Percentiles rank a stretch among this genome's conserved stretches.
phyloP scores from a whole-genome alignment of 345 rosid species.

The Rhizophora mangle region DNA sequence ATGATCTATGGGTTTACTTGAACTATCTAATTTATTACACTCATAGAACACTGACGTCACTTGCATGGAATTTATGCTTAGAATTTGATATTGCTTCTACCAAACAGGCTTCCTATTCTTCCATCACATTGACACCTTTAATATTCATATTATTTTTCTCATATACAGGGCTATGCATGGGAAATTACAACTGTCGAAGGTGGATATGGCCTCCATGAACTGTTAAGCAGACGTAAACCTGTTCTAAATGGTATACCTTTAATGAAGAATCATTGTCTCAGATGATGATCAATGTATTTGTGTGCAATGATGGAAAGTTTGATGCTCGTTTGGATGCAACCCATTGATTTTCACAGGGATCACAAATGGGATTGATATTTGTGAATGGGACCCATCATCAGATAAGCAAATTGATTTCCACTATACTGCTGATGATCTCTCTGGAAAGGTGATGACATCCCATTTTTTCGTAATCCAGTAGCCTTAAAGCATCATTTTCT shows the following conservation, averaged over 20 bases:
- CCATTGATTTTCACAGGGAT: slow-evolving; percentile 50
- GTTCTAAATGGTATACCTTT: slow-evolving; percentile 63
- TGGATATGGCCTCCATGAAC: slow-evolving; percentile 83
- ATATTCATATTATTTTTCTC: slow-evolving; percentile 1
- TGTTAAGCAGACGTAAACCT: slow-evolving; percentile 64
- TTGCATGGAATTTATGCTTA: background rate
- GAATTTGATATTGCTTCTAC: background rate
- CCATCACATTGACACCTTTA: background rate
- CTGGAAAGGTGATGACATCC: slow-evolving; percentile 62
- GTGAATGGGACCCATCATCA: slow-evolving; percentile 80
- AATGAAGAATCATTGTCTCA: background rate
- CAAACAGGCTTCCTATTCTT: background rate
- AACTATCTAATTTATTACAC: background rate
- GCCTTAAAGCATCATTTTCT: slow-evolving; percentile 15
- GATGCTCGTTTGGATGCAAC: background rate
- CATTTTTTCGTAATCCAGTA: background rate
- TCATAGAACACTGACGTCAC: background rate
- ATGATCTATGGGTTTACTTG: slow-evolving; percentile 4
- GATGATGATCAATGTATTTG: background rate
- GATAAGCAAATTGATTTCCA: slow-evolving; percentile 62
- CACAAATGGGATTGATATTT: slow-evolving; percentile 76
- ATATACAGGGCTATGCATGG: slow-evolving; percentile 87
- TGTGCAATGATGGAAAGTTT: background rate
- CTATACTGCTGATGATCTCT: slow-evolving; percentile 64
- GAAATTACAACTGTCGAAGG: slow-evolving; percentile 95